Conservation (phyloP, 73 alveolate species). For the Paramecium octaurelia region DNA sequence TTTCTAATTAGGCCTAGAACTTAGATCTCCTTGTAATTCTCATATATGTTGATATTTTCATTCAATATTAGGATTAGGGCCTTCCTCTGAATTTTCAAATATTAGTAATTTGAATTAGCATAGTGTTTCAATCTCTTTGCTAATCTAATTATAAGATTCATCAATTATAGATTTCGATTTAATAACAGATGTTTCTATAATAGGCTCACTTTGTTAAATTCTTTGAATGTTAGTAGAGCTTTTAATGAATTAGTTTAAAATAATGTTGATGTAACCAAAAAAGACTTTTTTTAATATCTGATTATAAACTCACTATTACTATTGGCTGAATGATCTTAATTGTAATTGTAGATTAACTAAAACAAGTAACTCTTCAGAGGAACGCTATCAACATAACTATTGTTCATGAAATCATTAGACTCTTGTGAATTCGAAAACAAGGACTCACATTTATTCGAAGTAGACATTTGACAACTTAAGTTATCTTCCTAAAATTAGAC, state of each 20-base stretch:
- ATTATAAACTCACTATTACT: not conserved
- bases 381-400: not conserved
- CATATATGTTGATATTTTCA: not conserved
- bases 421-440: not conserved
- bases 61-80: not conserved
- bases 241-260: not conserved
- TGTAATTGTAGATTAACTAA: not conserved
- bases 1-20: not conserved
- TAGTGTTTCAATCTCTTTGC: not conserved
- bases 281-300: not conserved
- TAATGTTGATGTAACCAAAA: not conserved
- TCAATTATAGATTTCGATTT: not conserved
- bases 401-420: not conserved
- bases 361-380: not conserved
- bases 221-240: not conserved
- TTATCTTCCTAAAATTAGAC: not conserved
- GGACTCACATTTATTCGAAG: not conserved
- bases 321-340: not conserved
- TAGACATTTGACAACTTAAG: not conserved
- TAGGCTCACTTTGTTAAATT: not conserved
- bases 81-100: not conserved
- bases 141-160: not conserved
- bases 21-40: not conserved
- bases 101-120: not conserved
- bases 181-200: not conserved